Evolutionary conservation across 2,329 filamentous ascomycete species (phyloP).

Genomic region (Thelonectria blattea): DNA sequence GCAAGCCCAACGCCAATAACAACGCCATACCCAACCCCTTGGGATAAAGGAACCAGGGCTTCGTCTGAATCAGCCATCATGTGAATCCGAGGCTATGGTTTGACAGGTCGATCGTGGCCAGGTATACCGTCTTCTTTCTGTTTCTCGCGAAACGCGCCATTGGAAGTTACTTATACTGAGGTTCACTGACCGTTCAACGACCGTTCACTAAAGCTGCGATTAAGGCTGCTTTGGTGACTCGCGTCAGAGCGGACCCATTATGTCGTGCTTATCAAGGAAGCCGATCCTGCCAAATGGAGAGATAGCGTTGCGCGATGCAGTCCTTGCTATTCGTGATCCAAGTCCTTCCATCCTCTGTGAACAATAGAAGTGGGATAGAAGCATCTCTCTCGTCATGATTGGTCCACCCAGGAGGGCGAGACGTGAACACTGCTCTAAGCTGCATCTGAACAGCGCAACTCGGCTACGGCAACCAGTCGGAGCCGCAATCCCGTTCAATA

Average conservation of each 20-base stretch:
- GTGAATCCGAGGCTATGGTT: not conserved
- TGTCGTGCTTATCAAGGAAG: conserved; percentile 10
- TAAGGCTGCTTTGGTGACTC: not conserved
- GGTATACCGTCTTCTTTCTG: not conserved
- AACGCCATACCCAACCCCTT: conserved; percentile 18
- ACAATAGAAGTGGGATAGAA: not conserved
- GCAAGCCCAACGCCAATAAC: conserved; percentile 21
- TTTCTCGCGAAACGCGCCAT: too few species aligned
- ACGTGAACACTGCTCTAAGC: not conserved
- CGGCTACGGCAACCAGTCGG: not conserved
- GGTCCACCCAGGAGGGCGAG: not conserved
- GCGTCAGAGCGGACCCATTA: conserved; percentile 9
- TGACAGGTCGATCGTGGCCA: not conserved
- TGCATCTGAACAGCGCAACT: not conserved
- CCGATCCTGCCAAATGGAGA: not conserved
- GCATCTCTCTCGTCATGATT: not conserved
- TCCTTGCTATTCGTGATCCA: not conserved
- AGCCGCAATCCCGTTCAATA: not conserved
- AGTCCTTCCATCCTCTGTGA: not conserved
- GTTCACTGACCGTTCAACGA: not conserved
- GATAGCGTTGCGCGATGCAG: not conserved
- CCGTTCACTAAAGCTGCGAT: not conserved
- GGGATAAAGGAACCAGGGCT: conserved; percentile 13
- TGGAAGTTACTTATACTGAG: not conserved
- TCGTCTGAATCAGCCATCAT: conserved; percentile 6